Conservation (phyloP, 139 green algal genomes). For the Chlorella vulgaris region DNA sequence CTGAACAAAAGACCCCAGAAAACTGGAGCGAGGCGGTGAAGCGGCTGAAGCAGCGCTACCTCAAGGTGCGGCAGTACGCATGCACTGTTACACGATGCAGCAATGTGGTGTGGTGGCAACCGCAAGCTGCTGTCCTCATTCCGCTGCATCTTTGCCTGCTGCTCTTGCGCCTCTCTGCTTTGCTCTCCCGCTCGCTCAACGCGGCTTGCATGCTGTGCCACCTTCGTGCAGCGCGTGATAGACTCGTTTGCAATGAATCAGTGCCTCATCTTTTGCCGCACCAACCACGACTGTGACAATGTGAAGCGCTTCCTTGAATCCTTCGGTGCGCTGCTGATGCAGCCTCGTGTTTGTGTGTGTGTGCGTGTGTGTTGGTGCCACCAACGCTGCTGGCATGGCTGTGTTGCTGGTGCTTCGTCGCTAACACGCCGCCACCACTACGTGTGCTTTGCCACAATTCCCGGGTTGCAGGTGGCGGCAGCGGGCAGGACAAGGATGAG, state of each 20-base stretch:
- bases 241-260: slow-evolving; percentile 70
- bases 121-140: neutral
- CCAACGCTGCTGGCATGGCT: too few relatives aligned
- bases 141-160: too few relatives aligned
- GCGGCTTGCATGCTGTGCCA: too few relatives aligned
- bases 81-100: neutral
- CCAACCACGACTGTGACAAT: slow-evolving; percentile 84
- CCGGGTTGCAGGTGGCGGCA: slow-evolving; percentile 18
- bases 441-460: too few relatives aligned
- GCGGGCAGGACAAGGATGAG: slow-evolving; percentile 56
- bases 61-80: slow-evolving; percentile 51
- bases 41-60: slow-evolving; percentile 77
- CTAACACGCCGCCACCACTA: too few relatives aligned
- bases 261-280: slow-evolving; percentile 71
- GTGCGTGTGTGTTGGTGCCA: too few relatives aligned
- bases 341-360: neutral
- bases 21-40: slow-evolving; percentile 72
- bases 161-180: too few relatives aligned
- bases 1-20: slow-evolving; percentile 50
- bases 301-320: slow-evolving; percentile 76
- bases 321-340: slow-evolving; percentile 21
- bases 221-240: slow-evolving; percentile 60
- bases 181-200: too few relatives aligned
- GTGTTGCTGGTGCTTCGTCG: too few relatives aligned
- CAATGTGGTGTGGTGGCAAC: neutral